phyloP scores from a whole-genome alignment of 805 yeast genomes.

The Starmerella bombicola region DNA sequence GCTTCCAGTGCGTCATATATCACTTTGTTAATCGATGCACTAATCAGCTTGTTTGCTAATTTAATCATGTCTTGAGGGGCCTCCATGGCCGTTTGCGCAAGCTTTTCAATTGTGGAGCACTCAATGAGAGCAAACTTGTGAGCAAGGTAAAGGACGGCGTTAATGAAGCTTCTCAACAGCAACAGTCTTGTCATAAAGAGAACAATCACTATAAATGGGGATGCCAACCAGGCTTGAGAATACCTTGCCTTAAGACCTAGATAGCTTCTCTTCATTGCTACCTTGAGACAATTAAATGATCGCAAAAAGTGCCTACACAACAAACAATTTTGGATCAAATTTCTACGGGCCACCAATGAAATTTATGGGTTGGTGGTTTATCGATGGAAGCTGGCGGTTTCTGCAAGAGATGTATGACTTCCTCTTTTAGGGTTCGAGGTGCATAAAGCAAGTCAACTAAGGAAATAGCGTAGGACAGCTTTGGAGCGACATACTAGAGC shows the following conservation, averaged over 20 bases:
- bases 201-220: slow-evolving; percentile 43
- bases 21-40: slow-evolving; percentile 38
- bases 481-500: too few relatives aligned
- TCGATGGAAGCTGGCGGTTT: too few relatives aligned
- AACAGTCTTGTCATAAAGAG: slow-evolving; percentile 49
- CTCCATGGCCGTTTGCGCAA: slow-evolving; percentile 30
- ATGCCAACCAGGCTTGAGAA: slow-evolving; percentile 38
- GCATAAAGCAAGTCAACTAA: too few relatives aligned
- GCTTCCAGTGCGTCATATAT: slow-evolving; percentile 37
- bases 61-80: slow-evolving; percentile 47
- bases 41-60: slow-evolving; percentile 43
- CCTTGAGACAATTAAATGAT: too few relatives aligned
- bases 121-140: slow-evolving; percentile 31
- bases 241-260: slow-evolving; percentile 27
- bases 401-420: too few relatives aligned
- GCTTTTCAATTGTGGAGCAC: slow-evolving; percentile 39
- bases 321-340: neutral
- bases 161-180: slow-evolving; percentile 42
- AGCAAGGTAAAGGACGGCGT: slow-evolving; percentile 33
- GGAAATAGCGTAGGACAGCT: too few relatives aligned
- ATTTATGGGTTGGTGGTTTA: too few relatives aligned
- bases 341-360: too few relatives aligned
- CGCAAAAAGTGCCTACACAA: too few relatives aligned
- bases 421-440: too few relatives aligned
- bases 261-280: too few relatives aligned